Conservation (phyloP, 2,329 filamentous ascomycete genomes). For the Daldinia sp. region DNA sequence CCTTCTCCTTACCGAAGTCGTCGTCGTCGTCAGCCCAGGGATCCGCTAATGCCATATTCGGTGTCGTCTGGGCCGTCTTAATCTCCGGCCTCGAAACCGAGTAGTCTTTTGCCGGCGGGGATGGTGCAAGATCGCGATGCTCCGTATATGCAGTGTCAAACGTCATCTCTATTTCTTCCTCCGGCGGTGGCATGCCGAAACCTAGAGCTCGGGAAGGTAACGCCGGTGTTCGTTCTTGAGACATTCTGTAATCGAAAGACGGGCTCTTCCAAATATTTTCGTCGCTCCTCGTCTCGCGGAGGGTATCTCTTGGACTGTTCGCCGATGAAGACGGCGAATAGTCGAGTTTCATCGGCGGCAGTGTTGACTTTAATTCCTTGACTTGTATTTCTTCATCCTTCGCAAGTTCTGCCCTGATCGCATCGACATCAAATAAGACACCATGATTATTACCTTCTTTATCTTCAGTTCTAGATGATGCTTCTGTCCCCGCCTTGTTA, state of each 20-base stretch:
- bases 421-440: conserved; percentile 94
- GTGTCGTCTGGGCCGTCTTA: conserved; percentile 58
- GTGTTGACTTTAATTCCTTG: conserved; percentile 83
- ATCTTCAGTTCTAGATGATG: conserved; percentile 51
- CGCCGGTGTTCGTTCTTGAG: conserved; percentile 44
- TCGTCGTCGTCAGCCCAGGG: conserved; percentile 73
- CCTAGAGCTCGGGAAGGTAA: conserved; percentile 36
- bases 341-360: conserved; percentile 88
- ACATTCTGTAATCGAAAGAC: conserved; percentile 38
- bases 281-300: conserved; percentile 59
- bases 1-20: conserved; percentile 75
- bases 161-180: conserved; percentile 70
- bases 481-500: conserved; percentile 49
- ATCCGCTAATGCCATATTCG: conserved; percentile 62
- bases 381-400: conserved; percentile 70
- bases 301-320: conserved; percentile 44
- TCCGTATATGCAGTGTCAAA: conserved; percentile 72
- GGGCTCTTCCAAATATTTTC: conserved; percentile 46
- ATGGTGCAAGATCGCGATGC: conserved; percentile 28
- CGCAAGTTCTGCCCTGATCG: conserved; percentile 86
- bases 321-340: conserved; percentile 50
- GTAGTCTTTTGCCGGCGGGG: conserved; percentile 45
- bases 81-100: conserved; percentile 51
- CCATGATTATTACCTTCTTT: conserved; percentile 63
- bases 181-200: conserved; percentile 38